A percentile compares a stretch with the other conserved stretches of the same genome.
These are phyloP conservation scores for Sugiyamaella grinbergsii DNA, from an alignment of 1,139 yeast genomes.

Conservation along the genomic window DNA sequence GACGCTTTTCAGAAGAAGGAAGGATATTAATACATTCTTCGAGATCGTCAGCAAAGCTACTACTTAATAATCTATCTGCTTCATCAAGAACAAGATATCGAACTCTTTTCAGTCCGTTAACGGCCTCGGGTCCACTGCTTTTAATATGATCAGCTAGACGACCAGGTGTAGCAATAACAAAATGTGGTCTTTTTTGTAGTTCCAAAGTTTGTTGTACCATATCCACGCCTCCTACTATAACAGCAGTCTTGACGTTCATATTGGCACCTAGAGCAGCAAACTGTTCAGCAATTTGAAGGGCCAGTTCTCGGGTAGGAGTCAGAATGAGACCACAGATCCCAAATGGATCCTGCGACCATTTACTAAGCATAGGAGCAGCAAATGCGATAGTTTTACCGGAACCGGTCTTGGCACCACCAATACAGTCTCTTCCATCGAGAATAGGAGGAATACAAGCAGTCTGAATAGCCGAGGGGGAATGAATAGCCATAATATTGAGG, in stretches of 20 bases:
- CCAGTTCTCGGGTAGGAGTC: constrained; percentile 95
- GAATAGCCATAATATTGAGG: constrained; percentile 75
- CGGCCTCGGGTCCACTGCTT: constrained; percentile 86
- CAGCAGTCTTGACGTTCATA: constrained; percentile 77
- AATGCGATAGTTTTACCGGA: constrained; percentile 97
- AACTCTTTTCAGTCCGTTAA: constrained; percentile 73
- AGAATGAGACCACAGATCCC: constrained; percentile 87
- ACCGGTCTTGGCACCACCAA: constrained; percentile 98
- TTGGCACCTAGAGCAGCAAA: constrained; percentile 88
- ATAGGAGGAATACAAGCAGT: constrained; percentile 86
- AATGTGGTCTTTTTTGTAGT: constrained; percentile 83
- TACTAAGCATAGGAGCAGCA: constrained; percentile 92
- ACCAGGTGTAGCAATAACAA: constrained; percentile 97
- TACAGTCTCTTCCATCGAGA: constrained; percentile 81
- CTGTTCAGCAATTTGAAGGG: constrained; percentile 96
- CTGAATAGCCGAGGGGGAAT: constrained; percentile 84
- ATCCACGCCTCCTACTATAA: constrained; percentile 94
- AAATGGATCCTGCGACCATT: constrained; percentile 93
- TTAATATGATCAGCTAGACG: constrained; percentile 90
- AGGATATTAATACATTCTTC: constrained; percentile 65
- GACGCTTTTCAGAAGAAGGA: constrained; percentile 73
- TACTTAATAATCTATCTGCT: constrained; percentile 87
- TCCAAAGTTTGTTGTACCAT: constrained; percentile 83
- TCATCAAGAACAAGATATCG: constrained; percentile 89
- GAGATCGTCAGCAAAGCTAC: constrained; percentile 80